Base-by-base conservation (phyloP, 2,329 filamentous ascomycete genomes). In the Colletotrichum karsti region DNA sequence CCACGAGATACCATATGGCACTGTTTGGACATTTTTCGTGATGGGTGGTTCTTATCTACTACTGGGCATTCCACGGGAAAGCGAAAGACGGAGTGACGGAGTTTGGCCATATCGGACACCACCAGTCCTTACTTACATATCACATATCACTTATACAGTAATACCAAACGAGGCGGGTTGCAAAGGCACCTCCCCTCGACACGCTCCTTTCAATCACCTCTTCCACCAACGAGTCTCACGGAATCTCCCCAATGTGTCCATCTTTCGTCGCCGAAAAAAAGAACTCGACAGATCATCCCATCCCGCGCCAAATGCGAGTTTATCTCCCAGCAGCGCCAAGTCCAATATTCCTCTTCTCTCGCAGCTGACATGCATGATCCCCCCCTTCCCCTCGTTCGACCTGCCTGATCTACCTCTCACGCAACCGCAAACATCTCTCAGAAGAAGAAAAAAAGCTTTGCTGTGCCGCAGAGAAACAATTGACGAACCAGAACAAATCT, bases 61-160 rank as follows among this genome's bases (percentile, higher is more conserved):
- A 9, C n/a, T 28, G 9, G n/a, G 0, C n/a, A 35, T 59, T 39
- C 4, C 20, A 13, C 13, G 28, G 33, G 41, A 22, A n/a, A n/a
- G n/a, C 18, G n/a, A 28, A 15, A 41, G 53, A 20, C 20, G 41
- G 48, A 54, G 50, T 62, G 46, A n/a, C 30, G 48, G 63, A 46
- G 53, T 54, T 64, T 51, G 10, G 64, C 53, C 64, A 64, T 53
- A 64, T 24, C 22, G 26, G 30, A 41, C 35, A 22, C 33, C 18
- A 7, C 58, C 65, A 35, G 65, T 68, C 65, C 53, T 68, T 65
- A 63, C 60, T 48, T 41, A 15, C 53, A 67, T 2, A 50, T n/a
- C 24, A 42, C 24, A 18, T 13, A 24, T n/a, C 35, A 48, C 55
- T 41, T n/a, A 64, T 35, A 50, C 28, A 30, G 41, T 59, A 22